These are phyloP conservation scores for Nemania serpens DNA, from an alignment of 2,329 filamentous ascomycete species.

Conservation along the genomic window DNA sequence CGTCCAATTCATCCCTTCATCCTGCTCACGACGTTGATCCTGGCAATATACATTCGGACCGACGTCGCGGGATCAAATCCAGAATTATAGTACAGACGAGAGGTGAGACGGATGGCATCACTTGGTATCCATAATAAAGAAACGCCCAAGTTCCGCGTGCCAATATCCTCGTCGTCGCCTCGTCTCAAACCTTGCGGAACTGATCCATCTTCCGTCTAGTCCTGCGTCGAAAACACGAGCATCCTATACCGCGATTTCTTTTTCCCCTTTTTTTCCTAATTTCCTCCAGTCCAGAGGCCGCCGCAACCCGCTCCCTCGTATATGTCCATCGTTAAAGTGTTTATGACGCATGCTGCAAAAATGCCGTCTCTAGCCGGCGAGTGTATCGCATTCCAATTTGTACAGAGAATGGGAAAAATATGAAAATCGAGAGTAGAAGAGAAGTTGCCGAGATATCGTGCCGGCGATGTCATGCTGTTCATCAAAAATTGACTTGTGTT, in stretches of 20 bases:
- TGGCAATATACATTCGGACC: too few relatives aligned
- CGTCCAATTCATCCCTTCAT: not conserved
- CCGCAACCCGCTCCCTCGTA: not conserved
- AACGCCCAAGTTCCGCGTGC: conserved; percentile 11
- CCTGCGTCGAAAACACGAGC: not conserved
- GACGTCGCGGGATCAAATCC: not conserved
- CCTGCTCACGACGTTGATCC: not conserved
- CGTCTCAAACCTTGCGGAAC: not conserved
- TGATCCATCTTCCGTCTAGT: not conserved
- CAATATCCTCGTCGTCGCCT: not conserved
- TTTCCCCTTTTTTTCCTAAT: not conserved
- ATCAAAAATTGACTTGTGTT: not conserved
- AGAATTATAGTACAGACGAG: not conserved
- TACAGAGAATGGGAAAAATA: conserved; percentile 21
- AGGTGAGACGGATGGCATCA: not conserved
- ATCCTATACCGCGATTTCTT: not conserved
- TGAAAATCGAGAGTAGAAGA: not conserved
- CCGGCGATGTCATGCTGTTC: not conserved
- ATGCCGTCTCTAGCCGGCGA: conserved; percentile 2
- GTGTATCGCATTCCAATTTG: conserved; percentile 12
- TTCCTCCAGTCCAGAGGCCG: not conserved
- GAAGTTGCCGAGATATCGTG: not conserved
- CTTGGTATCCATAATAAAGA: conserved; percentile 15
- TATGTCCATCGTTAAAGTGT: conserved; percentile 14
- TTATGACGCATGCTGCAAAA: conserved; percentile 3